phyloP scores from a whole-genome alignment of 345 rosid species.

The Eucalyptus urophylla region DNA sequence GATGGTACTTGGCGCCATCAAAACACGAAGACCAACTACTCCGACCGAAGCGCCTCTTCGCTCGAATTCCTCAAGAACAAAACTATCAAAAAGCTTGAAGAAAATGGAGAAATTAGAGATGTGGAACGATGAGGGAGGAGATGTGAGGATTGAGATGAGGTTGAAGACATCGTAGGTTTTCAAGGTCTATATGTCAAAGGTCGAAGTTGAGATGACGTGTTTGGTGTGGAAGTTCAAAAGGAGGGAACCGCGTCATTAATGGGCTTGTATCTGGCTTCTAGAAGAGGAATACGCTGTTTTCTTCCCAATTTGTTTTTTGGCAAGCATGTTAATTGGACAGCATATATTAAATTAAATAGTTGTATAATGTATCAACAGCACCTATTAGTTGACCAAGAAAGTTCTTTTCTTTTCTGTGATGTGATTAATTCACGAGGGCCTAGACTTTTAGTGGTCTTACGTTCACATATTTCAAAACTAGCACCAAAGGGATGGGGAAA shows the following conservation, averaged over 20 bases:
- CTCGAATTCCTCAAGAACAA: background rate
- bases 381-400: background rate
- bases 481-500: background rate
- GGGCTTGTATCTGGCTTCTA: background rate
- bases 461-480: background rate
- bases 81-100: background rate
- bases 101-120: background rate
- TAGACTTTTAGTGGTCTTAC: background rate
- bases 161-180: background rate
- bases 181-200: background rate
- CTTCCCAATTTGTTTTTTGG: background rate
- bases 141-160: background rate
- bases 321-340: background rate
- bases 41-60: background rate
- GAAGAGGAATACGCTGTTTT: background rate
- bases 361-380: background rate
- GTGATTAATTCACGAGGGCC: background rate
- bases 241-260: background rate
- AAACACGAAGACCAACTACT: background rate
- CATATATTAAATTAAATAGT: background rate
- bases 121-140: background rate
- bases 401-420: background rate
- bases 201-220: background rate
- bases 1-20: slow-evolving; percentile 7
- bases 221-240: background rate